phyloP scores from a whole-genome alignment of 371 early-diverging fungal species.

The Mortierella sp. region DNA sequence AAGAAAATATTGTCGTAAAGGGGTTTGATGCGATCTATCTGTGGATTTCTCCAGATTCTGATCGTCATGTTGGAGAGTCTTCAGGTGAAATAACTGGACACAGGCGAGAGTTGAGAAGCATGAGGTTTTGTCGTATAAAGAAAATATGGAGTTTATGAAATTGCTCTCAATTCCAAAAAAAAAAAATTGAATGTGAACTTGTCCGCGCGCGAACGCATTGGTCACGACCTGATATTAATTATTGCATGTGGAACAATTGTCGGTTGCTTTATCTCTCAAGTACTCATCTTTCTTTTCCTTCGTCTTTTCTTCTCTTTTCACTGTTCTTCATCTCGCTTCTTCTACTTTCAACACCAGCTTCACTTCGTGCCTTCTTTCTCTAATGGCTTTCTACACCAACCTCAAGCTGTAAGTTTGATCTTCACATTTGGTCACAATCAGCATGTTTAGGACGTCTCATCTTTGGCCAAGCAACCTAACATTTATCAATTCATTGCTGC shows the following conservation, averaged over 20 bases:
- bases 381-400: conserved; percentile 21
- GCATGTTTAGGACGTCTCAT: background rate
- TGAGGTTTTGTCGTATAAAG: background rate
- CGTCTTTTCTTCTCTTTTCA: conserved; percentile 1
- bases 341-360: background rate
- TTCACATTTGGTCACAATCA: background rate
- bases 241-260: background rate
- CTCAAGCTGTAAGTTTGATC: conserved; percentile 40
- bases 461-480: background rate
- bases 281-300: background rate
- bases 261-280: background rate
- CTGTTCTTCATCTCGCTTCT: background rate
- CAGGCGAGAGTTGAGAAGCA: background rate
- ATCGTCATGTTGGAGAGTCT: background rate
- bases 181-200: background rate
- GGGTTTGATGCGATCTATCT: background rate
- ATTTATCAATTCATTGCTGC: background rate
- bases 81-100: background rate
- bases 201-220: conserved; percentile 13
- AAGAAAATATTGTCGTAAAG: too few relatives aligned
- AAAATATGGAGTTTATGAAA: background rate
- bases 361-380: background rate
- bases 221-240: background rate
- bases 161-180: conserved; percentile 4
- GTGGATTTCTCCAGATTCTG: background rate